Percentiles rank a stretch among this genome's conserved stretches.
phyloP scores from a whole-genome alignment of 352 stramenopile genomes.

The Phytopythium vexans region DNA sequence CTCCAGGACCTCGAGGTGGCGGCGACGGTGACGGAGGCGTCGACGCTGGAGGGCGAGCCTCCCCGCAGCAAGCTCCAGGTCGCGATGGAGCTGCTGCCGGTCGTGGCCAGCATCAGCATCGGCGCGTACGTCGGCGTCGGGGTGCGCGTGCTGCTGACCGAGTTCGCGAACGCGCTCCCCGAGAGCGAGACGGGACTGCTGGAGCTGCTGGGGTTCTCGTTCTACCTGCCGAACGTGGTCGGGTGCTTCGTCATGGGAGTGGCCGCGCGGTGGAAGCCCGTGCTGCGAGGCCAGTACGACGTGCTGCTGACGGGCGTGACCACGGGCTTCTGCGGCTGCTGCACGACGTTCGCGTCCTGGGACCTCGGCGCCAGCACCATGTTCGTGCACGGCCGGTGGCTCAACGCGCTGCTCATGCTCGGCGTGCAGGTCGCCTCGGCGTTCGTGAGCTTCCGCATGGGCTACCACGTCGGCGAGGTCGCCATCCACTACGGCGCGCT shows the following conservation, averaged over 20 bases:
- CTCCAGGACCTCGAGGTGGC: conserved; percentile 9
- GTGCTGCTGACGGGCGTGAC: conserved; percentile 50
- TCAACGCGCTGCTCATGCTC: conserved; percentile 46
- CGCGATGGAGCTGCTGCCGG: conserved; percentile 23
- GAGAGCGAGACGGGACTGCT: conserved; percentile 38
- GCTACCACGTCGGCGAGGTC: conserved; percentile 41
- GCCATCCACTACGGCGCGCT: conserved; percentile 37
- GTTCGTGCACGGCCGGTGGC: conserved; percentile 47
- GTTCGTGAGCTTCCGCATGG: conserved; percentile 36
- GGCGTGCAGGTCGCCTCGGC: conserved; percentile 42
- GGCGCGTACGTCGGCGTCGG: conserved; percentile 51
- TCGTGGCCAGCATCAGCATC: conserved; percentile 33
- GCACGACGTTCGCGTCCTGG: conserved; percentile 67
- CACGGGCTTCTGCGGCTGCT: conserved; percentile 68
- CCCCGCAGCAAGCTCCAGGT: conserved; percentile 6
- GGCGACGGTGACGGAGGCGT: conserved; percentile 8
- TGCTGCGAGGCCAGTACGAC: conserved; percentile 41
- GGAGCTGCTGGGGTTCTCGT: conserved; percentile 47
- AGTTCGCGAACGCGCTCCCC: conserved; percentile 36
- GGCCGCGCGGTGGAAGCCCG: conserved; percentile 33
- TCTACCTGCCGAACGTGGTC: conserved; percentile 52
- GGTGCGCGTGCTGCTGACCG: conserved; percentile 42
- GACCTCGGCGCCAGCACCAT: conserved; percentile 40
- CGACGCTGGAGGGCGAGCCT: background rate
- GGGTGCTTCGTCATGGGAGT: conserved; percentile 70